These are phyloP conservation scores for Pseudognaphalium luteoalbum DNA, from an alignment of 129 eudicot species.

Conservation along the genomic window DNA sequence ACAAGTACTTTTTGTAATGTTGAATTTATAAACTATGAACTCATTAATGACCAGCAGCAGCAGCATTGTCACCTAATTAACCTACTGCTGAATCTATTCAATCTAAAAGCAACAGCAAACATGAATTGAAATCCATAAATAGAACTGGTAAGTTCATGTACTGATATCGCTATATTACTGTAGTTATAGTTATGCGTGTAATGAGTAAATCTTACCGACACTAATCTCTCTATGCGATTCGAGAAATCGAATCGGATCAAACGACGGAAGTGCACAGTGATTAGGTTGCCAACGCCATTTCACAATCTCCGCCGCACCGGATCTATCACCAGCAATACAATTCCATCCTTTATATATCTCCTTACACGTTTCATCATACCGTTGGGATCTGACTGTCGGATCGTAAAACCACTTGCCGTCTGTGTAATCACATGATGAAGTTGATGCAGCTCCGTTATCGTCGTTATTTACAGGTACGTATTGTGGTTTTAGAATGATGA, in stretches of 20 bases:
- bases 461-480: not conserved
- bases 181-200: not conserved
- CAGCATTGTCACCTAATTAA: slow-evolving; percentile 7
- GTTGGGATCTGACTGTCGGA: slow-evolving; percentile 50
- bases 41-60: not conserved
- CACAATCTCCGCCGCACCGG: slow-evolving; percentile 65
- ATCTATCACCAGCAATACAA: slow-evolving; percentile 65
- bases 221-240: slow-evolving; percentile 51
- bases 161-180: not conserved
- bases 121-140: not conserved
- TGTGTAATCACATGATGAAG: slow-evolving; percentile 55
- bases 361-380: slow-evolving; percentile 79
- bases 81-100: not conserved
- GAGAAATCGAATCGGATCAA: slow-evolving; percentile 66
- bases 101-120: too few relatives aligned
- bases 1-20: not conserved
- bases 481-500: not conserved
- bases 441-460: slow-evolving; percentile 14
- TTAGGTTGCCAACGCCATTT: slow-evolving; percentile 94
- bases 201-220: slow-evolving; percentile 51
- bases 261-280: slow-evolving; percentile 67
- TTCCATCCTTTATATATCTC: slow-evolving; percentile 97
- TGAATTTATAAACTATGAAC: not conserved
- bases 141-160: not conserved
- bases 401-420: slow-evolving; percentile 93